A percentile compares a stretch with the other conserved stretches of the same genome.
Evolutionary conservation across 768 basidiomycete species (phyloP).

Genomic region (Leccinum pellstonianum): DNA sequence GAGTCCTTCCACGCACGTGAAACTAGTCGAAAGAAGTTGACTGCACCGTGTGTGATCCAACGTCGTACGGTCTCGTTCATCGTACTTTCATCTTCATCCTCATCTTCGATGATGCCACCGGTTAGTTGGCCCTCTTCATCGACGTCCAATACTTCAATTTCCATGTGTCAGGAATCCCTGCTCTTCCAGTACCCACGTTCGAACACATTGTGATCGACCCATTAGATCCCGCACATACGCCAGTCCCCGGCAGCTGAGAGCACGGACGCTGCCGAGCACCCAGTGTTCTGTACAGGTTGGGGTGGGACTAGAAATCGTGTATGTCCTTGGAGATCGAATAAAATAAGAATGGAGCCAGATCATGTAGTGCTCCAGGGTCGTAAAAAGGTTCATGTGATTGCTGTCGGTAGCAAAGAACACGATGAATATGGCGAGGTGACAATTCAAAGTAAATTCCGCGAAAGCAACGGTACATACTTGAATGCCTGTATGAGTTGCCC

Average conservation of each 20-base stretch:
- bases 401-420: too few species aligned
- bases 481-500: too few species aligned
- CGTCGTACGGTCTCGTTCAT: constrained; percentile 48
- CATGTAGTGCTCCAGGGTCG: too few species aligned
- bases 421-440: too few species aligned
- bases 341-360: too few species aligned
- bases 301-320: too few species aligned
- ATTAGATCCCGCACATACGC: constrained; percentile 90
- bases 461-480: too few species aligned
- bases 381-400: too few species aligned
- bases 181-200: constrained; percentile 93
- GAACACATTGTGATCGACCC: constrained; percentile 87
- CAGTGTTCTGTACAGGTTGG: constrained; percentile 41
- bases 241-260: constrained; percentile 86
- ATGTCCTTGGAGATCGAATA: too few species aligned
- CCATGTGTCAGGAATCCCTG: constrained; percentile 60
- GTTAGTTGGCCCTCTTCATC: constrained; percentile 54
- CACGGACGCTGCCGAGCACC: constrained; percentile 66
- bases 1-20: constrained; percentile 59
- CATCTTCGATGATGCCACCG: constrained; percentile 84
- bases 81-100: constrained; percentile 54
- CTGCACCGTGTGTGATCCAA: constrained; percentile 64
- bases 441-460: too few species aligned
- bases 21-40: constrained; percentile 46
- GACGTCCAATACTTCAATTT: constrained; percentile 77